Evolutionary conservation across 345 rosid genomes (phyloP), one percentile per base, ranked within the genome.

Genomic region (Acer saccharum): DNA sequence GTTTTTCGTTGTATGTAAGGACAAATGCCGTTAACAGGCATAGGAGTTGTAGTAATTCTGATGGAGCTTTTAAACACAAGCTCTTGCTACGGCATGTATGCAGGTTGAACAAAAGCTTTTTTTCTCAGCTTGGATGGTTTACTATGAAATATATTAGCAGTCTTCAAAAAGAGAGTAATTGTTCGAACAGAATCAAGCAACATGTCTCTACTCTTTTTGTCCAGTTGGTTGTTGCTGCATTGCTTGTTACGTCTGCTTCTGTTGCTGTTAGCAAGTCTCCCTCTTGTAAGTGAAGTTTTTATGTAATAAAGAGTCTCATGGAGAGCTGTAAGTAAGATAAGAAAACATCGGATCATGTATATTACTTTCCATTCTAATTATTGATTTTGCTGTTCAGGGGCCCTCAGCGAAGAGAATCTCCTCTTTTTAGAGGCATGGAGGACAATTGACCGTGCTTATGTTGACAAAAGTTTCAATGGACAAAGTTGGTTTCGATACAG

Each of bases 401-500:
- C 95, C 25, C 89, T 93, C 44, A 90, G 78, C 55, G 96, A 95
- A 75, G 97, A 92, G 82, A 95, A 92, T 85, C 90, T 92, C 70
- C 89, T 95, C 63, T 95, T 95, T 82, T 71, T 95, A 23, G 99
- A 95, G 81, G 99, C 99, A 72, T 95, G 99, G 98, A 92, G 99
- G 75, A 91, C 96, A 13, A 92, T 95, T 81, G 99, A 93, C 79
- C 97, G 97, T 46, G 97, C 99, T 0, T 95, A 90, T 77, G 79
- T 93, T 17, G 99, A 95, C 79, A 95, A 95, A 79, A 89, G 88
- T 62, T 95, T 95, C 77, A 95, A 95, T 77, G 99, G 97, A 9
- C 99, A 95, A 81, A 92, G 96, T 83, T 93, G 99, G 99, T 95
- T 95, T 85, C 93, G 94, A 65, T 95, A 95, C 65, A 89, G 99